Evolutionary conservation across 805 yeast species (phyloP), one percentile per base, ranked within the genome.

Genomic region (Pichia pseudocactophila): DNA sequence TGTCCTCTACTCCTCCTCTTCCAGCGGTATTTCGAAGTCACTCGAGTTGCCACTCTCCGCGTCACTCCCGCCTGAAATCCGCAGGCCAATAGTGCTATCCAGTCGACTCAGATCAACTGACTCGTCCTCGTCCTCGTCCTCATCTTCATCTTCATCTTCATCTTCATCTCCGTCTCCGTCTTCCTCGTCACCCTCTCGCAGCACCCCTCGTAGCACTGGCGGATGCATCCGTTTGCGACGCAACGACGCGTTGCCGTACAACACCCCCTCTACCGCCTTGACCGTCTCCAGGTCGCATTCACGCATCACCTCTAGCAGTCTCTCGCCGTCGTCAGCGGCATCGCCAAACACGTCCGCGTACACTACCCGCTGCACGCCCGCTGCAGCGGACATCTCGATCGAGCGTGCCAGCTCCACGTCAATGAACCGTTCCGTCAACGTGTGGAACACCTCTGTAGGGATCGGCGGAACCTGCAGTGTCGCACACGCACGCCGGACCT

Each of bases 361-460:
- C 8, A 39, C 17, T 3, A 39, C 15, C 13, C 32, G 17, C 7
- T 20, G 13, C 50, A 63, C 48, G 16, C 56, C 52, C 4, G 53
- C 55, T 46, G 64, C 69, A 13, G 44, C 50, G 2, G 68, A 65
- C 46, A 60, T 63, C 3, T 62, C 57, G 17, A 54, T 48, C 37
- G 68, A 51, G 44, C 68, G 70, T 0, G 39, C 44, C 48, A 63
- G 43, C 42, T 68, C 61, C 18, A 62, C 63, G 19, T 50, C 46
- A 33, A 69, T 52, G 37, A 69, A 69, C 34, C 58, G 62, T 18
- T 56, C 53, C 2, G 69, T 62, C 34, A 62, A 56, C 11, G 50
- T 50, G 25, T 63, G 64, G 17, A 69, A 43, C 43, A n/a, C 42
- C 33, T 22, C 30, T 9, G 30, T 20, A 11, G 44, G 31, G 6